Evolutionary conservation across 192 early-diverging fungal species (phyloP), one percentile per base, ranked within the genome.

Genomic region (Entomortierella parvispora): DNA sequence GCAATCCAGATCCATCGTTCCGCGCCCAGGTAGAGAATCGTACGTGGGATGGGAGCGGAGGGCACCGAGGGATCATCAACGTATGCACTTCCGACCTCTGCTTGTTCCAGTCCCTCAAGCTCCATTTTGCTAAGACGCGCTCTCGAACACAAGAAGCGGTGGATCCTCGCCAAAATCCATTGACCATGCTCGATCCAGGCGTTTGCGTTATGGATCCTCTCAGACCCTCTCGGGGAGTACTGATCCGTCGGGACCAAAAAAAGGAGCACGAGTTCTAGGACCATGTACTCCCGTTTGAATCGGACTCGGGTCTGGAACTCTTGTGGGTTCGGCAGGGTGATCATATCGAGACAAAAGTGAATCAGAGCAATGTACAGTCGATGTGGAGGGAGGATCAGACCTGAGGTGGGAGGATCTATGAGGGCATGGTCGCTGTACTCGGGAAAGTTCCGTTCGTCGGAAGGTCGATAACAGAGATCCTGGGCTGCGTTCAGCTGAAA

Each of bases 171-270:
- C 20, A 77, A 11, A 31, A 77, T 52, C 22, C 54, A 44, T 0
- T 51, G 40, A 9, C 72, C 72, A n/a, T 77, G 72, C 34, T 67
- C 49, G 22, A 62, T 49, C 72, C 72, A 77, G 0, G 58, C 65
- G 0, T 18, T 9, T 1, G 57, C 42, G 46, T 68, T 56, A 23
- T 37, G 61, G 50, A 77, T 65, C 2, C 72, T 58, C 3, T 47
- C 46, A 1, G 37, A 34, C 1, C 20, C 47, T 14, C 72, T 50
- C 3, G 72, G 72, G 0, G 72, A 77, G 22, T 62, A 77, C 45
- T 77, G 64, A 22, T 77, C 65, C 4, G 72, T 77, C 6, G 72
- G 72, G 37, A 77, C 53, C n/a, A 77, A 31, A 54, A 77, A 77
- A 33, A 77, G 29, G 2, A 53, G 29, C 0, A 77, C 60, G 7